These are phyloP conservation scores for Coemansia sp. DNA, from an alignment of 192 early-diverging fungal species.

Conservation along the genomic window DNA sequence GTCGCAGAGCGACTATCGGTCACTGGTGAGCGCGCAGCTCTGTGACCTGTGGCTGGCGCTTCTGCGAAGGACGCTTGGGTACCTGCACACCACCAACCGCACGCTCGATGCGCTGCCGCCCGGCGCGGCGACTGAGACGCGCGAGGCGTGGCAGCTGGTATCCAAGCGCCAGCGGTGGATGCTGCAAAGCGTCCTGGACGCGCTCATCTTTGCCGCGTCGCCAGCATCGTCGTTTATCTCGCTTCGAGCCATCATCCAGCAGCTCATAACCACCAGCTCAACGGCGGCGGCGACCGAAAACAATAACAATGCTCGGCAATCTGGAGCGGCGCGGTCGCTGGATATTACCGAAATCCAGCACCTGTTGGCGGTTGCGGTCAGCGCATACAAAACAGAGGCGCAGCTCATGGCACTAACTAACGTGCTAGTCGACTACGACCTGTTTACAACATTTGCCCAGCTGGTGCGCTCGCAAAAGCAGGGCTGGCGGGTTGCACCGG, in stretches of 20 bases:
- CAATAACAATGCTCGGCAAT: not conserved
- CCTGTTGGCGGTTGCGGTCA: slow-evolving; percentile 41
- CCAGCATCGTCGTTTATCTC: slow-evolving; percentile 45
- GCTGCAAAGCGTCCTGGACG: slow-evolving; percentile 46
- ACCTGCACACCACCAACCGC: slow-evolving; percentile 36
- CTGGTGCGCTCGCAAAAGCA: slow-evolving; percentile 49
- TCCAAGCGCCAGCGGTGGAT: slow-evolving; percentile 49
- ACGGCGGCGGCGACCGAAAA: not conserved
- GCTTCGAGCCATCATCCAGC: slow-evolving; percentile 42
- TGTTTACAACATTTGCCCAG: slow-evolving; percentile 45
- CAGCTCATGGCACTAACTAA: slow-evolving; percentile 48
- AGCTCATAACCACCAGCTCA: slow-evolving; percentile 27
- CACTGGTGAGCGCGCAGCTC: slow-evolving; percentile 34
- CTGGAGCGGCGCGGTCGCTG: slow-evolving; percentile 21
- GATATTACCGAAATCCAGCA: slow-evolving; percentile 48
- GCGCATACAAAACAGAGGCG: slow-evolving; percentile 50
- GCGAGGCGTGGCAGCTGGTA: slow-evolving; percentile 37
- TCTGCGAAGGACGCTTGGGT: slow-evolving; percentile 25
- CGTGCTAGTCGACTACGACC: slow-evolving; percentile 44
- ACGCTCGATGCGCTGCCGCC: slow-evolving; percentile 17
- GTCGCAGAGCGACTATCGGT: slow-evolving; percentile 22
- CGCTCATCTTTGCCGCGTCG: slow-evolving; percentile 44
- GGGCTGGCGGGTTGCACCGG: slow-evolving; percentile 32
- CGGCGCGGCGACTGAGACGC: slow-evolving; percentile 1
- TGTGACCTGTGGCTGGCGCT: slow-evolving; percentile 48